Base-by-base conservation (phyloP, 805 yeast species). In the Pichia insulana region DNA sequence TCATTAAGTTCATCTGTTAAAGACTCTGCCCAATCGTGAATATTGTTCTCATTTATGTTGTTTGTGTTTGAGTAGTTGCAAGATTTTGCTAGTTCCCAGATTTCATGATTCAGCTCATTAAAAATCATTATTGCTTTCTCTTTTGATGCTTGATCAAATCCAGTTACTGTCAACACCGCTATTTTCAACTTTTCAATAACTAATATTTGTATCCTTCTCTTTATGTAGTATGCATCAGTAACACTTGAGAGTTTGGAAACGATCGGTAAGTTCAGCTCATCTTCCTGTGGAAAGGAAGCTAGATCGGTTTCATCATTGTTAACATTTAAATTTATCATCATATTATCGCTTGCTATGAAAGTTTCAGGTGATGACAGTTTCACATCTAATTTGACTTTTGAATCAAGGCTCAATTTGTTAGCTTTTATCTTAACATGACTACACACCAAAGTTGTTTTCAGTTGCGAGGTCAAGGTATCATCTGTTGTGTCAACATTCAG, bases 181-280 rank as follows among this genome's bases (percentile, higher is more conserved):
- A 41, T 25, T n/a, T 45, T 41, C 9, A 65, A 37, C 1, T 52
- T 47, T 7, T 51, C 42, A 10, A 61, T 45, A 4, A 65, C 50
- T 9, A 60, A 36, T 16, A 63, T 39, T 44, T 69, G 71, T 4
- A 66, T 60, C 42, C 64, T 59, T 31, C 66, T 53, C 45, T 61
- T 59, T 1, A 67, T 60, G 44, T 57, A 62, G 1, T 54, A 40
- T 0, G 61, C 59, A 48, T 69, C 68, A 34, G 59, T 60, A 32
- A 59, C 53, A 2, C 61, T 54, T 2, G 71, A 58, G 25, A 65
- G 48, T 13, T 52, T 47, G 8, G 63, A 51, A 17, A 53, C 45
- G 30, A 58, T 55, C 1, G 59, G 47, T 25, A 57, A 41, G 22
- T 51, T 52, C n/a, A 54, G 27, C 7, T 22, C 17, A 8, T 16